phyloP scores from a whole-genome alignment of 1,139 yeast genomes.

The Saccharomycopsis hybrid region DNA sequence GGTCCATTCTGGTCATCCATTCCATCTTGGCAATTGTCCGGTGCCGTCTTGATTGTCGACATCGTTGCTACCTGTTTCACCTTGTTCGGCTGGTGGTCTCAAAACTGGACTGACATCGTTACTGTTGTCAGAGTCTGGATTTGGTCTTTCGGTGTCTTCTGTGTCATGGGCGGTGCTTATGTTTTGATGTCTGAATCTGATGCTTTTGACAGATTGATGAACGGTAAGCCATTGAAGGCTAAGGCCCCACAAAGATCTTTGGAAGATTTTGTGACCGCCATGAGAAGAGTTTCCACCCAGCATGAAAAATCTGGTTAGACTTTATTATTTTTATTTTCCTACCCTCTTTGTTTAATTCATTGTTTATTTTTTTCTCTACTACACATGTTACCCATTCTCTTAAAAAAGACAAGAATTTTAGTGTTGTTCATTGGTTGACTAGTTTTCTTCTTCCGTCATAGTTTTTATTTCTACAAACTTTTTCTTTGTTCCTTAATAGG shows the following conservation, averaged over 20 bases:
- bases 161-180: constrained; percentile 95
- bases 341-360: too few relatives aligned
- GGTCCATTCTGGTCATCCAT: constrained; percentile 93
- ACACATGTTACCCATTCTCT: too few relatives aligned
- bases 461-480: too few relatives aligned
- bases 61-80: constrained; percentile 85
- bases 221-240: constrained; percentile 68
- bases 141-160: constrained; percentile 95
- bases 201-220: constrained; percentile 87
- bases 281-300: constrained; percentile 98
- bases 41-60: constrained; percentile 87
- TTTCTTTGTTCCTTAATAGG: too few relatives aligned
- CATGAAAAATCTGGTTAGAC: constrained; percentile 48
- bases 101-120: constrained; percentile 95
- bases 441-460: too few relatives aligned
- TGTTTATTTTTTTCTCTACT: too few relatives aligned
- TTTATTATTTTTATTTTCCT: too few relatives aligned
- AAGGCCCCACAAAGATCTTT: constrained; percentile 65
- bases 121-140: constrained; percentile 91
- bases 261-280: constrained; percentile 93
- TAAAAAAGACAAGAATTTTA: too few relatives aligned
- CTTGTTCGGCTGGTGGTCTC: constrained; percentile 97
- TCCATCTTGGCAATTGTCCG: constrained; percentile 93
- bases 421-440: too few relatives aligned
- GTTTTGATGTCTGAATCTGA: constrained; percentile 84